Evolutionary conservation across 352 stramenopile genomes (phyloP), one percentile per base, ranked within the genome.

Genomic region (Pythium monospermum): DNA sequence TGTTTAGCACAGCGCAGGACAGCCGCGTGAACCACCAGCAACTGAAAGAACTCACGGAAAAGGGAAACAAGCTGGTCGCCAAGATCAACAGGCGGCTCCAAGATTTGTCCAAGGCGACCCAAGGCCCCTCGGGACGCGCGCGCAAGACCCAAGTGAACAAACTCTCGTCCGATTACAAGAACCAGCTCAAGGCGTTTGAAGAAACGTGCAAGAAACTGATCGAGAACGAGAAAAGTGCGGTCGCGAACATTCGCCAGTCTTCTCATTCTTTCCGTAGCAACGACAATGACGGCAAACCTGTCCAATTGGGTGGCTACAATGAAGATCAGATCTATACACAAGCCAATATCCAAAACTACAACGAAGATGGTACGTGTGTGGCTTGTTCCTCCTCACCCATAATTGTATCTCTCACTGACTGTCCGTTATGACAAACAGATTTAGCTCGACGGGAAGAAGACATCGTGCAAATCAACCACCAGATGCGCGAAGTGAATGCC

Each of bases 311-410:
- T 27, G 60, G 68, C 49, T 75, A 71, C 53, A 69, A 37, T 38
- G 66, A 75, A 33, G 61, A 75, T 48, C 59, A 69, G 52, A 62
- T 75, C 44, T 75, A 75, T 44, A 49, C 62, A 22, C 61, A 75
- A 42, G 66, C 66, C 22, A 64, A 67, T 37, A 53, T 75, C 15
- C 55, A 53, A 16, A 52, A 47, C 30, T 75, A 75, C 53, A 59
- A 75, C 40, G 66, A 75, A 64, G 66, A 75, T 37, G 66, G 59
- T 67, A 28, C 15, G 58, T 50, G 16, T 8, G 31, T 4, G 19
- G 21, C 6, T 18, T 39, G 5, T 21, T 1, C 8, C 16, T 21
- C 6, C 13, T 19, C 10, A 21, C 12, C 18, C 33, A 12, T 46
- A 7, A 46, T 46, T 6, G 8, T 46, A 28, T 30, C 39, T 28